Evolutionary conservation across 2,329 filamentous ascomycete species (phyloP), one percentile per base, ranked within the genome.

Genomic region (Diaporthe ampelina): DNA sequence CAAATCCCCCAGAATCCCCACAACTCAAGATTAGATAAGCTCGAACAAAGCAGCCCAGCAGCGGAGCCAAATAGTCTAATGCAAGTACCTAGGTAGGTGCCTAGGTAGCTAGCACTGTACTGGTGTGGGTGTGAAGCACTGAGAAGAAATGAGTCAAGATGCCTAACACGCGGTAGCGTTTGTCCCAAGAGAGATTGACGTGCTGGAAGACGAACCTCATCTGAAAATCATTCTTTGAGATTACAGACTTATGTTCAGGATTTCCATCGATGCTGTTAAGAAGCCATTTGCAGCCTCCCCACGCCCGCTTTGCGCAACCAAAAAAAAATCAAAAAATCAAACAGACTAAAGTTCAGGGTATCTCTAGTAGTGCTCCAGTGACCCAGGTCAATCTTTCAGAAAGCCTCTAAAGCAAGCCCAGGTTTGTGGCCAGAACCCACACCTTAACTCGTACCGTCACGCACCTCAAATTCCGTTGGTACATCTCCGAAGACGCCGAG

Each of bases 291-390:
- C 21, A 24, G 45, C 37, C n/a, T 35, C 45, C 32, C 32, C 32
- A 26, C 35, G 63, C 63, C 48, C n/a, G 45, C 26, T 40, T 56
- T 8, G 35, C 24, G 24, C 40, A 43, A 52, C 29, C 4, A 32
- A 32, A 32, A 32, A 32, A 32, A 32, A 32, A 32, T 11, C 57
- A 54, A 56, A 21, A 48, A 50, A 63, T 24, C 57, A 59, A 43
- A n/a, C 48, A 40, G 43, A 37, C 45, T 29, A 63, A 63, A 19
- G 11, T 37, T 24, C 50, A 45, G 73, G 73, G 68, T 74, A 72
- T 74, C 68, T 74, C 68, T 74, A 65, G 58, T 35, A 58, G 40
- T 58, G 32, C 70, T 63, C 58, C 48, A 63, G 35, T 43, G 63
- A 54, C 40, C 35, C 52, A 29, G n/a, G 26, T 63, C 70, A 54